Base-by-base conservation (phyloP, 495 filamentous ascomycete genomes). In the Tuber melanosporum region DNA sequence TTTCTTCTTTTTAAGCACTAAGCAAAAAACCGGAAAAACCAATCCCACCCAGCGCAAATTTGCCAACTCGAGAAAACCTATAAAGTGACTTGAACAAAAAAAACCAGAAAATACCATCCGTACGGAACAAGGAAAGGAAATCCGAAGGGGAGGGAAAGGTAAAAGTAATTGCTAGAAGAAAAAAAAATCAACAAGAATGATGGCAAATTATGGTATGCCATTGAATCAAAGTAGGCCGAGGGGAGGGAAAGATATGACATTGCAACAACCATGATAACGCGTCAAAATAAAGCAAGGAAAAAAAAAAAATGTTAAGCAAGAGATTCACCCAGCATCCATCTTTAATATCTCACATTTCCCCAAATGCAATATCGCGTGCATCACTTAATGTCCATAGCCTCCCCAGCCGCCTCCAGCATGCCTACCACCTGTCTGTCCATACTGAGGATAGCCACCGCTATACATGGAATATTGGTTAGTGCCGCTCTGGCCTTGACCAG, bases 101-200 rank as follows among this genome's bases (percentile, higher is more conserved):
- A 57, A 72, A 76, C 72, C 46, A 76, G 39, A 45, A 66, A 73
- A 76, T 73, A 66, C 71, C 77, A 75, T 80, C 71, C 49, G 26
- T 79, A 62, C 73, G 74, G 73, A 71, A 80, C 73, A 74, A 80
- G 76, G 77, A 45, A 75, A 81, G 70, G 70, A 71, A 73, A 79
- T 73, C 47, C 57, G 47, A 71, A 78, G 73, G 70, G 70, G 43
- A 73, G n/a, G 52, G 72, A 22, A 44, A 74, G 73, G 70, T 73
- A 49, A 75, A 1, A 32, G 32, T 32, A 32, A 78, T 78, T 80
- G 78, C 76, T 75, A 79, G 26, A 73, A 70, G 45, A 76, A 74
- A 78, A 75, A 82, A 80, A 73, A 77, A 83, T 77, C 75, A 77
- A 82, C 73, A 83, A 79, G 77, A 82, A 75, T 71, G 78, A 83